phyloP scores from a whole-genome alignment of 257 asterid genomes.

The Penstemon davidsonii region DNA sequence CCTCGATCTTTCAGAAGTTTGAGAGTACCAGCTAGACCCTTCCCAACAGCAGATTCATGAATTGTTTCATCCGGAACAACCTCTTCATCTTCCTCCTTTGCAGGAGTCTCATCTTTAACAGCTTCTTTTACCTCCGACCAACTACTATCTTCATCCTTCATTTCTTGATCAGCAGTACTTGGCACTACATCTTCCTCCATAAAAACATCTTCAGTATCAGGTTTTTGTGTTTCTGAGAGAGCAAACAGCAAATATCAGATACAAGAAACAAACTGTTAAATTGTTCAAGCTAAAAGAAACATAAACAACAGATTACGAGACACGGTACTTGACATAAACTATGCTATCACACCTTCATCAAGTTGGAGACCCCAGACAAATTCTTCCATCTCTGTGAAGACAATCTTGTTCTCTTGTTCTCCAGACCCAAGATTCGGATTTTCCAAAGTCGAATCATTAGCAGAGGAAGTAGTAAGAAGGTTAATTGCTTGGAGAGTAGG shows the following conservation, averaged over 20 bases:
- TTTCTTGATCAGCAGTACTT: constrained; percentile 51
- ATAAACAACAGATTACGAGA: constrained; percentile 1
- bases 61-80: constrained; percentile 69
- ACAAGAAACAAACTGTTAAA: constrained; percentile 8
- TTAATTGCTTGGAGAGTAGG: constrained; percentile 51
- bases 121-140: constrained; percentile 67
- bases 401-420: constrained; percentile 77
- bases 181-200: constrained; percentile 87
- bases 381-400: constrained; percentile 97
- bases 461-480: constrained; percentile 51
- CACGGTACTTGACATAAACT: not conserved
- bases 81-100: constrained; percentile 54
- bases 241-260: constrained; percentile 20
- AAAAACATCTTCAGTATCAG: constrained; percentile 80
- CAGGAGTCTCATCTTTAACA: constrained; percentile 44
- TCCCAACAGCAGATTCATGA: constrained; percentile 87
- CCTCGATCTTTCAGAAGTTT: constrained; percentile 84
- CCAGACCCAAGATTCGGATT: constrained; percentile 45
- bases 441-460: constrained; percentile 39
- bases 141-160: constrained; percentile 53
- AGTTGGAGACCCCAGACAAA: constrained; percentile 97
- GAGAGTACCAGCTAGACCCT: constrained; percentile 82
- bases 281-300: constrained; percentile 6
- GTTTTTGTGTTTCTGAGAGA: constrained; percentile 62
- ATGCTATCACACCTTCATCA: constrained; percentile 63